Evolutionary conservation across 331 rosid species (phyloP), one percentile per base, ranked within the genome.

Genomic region (Quercus phellos): DNA sequence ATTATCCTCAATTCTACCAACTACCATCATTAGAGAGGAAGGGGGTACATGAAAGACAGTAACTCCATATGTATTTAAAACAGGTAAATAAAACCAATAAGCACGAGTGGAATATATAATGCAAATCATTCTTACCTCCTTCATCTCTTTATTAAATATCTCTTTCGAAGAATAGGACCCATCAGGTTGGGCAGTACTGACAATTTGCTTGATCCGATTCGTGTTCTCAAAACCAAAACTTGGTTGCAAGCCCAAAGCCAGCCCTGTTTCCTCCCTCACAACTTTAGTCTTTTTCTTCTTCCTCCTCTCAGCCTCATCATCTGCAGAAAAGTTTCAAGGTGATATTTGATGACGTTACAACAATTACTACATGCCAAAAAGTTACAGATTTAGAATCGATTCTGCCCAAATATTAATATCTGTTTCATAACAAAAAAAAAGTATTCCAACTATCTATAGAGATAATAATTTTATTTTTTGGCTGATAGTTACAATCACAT

Each of bases 201-300:
- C 43, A 73, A 83, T 79, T 85, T 84, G 86, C 86, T 87, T 92
- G 69, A 73, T 89, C 76, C 85, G 89, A 63, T 94, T 95, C 16
- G 81, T 51, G 74, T 73, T 87, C 79, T 88, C 97, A 35, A 80
- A 78, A 84, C 64, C 35, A 68, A 82, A 88, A 82, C 74, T 85
- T 59, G 90, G 51, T 58, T 79, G 89, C 35, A 80, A 51, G 68
- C 87, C 90, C 51, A 89, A 70, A 56, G 77, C 75, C 79, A 87
- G 58, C 73, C 81, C 81, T 55, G 80, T 55, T 85, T 88, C 95
- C 56, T 76, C 92, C 68, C 79, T 81, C 74, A 77, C 24, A 56
- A 60, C 73, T 77, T 63, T 83, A 38, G 84, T 79, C 84, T 92
- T 94, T 85, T 89, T 90, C 89, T 89, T 94, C 80, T 88, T 94